Evolutionary conservation across 2,329 filamentous ascomycete species (phyloP).

Genomic region (Cordyceps cicadae): DNA sequence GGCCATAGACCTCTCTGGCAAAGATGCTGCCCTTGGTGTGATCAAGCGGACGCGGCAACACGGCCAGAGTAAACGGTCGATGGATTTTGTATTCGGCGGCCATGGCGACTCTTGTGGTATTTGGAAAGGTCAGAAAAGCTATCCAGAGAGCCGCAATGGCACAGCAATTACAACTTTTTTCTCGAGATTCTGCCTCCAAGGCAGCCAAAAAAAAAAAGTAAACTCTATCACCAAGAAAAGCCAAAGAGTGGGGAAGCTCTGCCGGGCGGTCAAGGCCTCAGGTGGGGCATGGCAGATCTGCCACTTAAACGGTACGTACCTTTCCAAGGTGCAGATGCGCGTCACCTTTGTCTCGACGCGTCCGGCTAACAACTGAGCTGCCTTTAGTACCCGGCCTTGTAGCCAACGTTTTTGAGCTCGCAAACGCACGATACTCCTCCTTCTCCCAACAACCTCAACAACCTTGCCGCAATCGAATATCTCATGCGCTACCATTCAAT

Average conservation of each 20-base stretch:
- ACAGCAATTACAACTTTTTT: neutral
- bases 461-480: neutral
- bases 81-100: slow-evolving; percentile 54
- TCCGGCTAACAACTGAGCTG: neutral
- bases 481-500: neutral
- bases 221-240: slow-evolving; percentile 23
- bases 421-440: neutral
- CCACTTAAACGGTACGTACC: slow-evolving; percentile 16
- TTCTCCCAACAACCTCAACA: too few relatives aligned
- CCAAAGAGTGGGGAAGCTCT: slow-evolving; percentile 23
- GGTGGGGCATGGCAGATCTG: slow-evolving; percentile 15
- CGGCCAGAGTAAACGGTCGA: slow-evolving; percentile 54
- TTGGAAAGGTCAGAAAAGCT: neutral
- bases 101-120: slow-evolving; percentile 30
- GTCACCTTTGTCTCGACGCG: slow-evolving; percentile 4
- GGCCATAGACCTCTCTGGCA: slow-evolving; percentile 54
- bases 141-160: neutral
- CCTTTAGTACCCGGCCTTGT: too few relatives aligned
- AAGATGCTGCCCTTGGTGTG: slow-evolving; percentile 42
- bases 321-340: neutral
- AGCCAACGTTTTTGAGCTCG: neutral
- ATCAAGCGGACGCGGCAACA: slow-evolving; percentile 51
- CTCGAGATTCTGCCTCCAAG: neutral
- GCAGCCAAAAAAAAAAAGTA: slow-evolving; percentile 26
- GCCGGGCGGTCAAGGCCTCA: slow-evolving; percentile 3